phyloP scores from a whole-genome alignment of 805 yeast genomes.

The Candida railenensis region DNA sequence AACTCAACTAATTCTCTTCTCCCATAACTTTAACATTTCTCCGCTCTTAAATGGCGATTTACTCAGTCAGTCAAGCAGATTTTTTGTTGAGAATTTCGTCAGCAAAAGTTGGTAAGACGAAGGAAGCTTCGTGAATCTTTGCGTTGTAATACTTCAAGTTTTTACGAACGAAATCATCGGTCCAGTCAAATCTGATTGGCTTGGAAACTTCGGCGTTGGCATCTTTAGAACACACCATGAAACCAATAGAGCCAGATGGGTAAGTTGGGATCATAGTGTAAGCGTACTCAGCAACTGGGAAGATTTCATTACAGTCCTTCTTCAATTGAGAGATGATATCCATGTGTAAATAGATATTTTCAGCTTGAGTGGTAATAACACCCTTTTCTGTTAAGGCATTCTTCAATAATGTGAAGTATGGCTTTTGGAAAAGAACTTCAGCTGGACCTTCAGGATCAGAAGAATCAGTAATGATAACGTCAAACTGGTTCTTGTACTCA shows the following conservation, averaged over 20 bases:
- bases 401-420: slow-evolving; percentile 79
- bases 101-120: slow-evolving; percentile 92
- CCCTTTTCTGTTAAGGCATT: slow-evolving; percentile 93
- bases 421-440: slow-evolving; percentile 86
- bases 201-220: slow-evolving; percentile 56
- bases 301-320: slow-evolving; percentile 76
- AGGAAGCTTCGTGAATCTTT: slow-evolving; percentile 83
- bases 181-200: slow-evolving; percentile 64
- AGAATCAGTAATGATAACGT: slow-evolving; percentile 94
- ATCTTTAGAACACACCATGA: slow-evolving; percentile 92
- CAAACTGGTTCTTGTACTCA: slow-evolving; percentile 80
- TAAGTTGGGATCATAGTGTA: slow-evolving; percentile 94
- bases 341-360: slow-evolving; percentile 90
- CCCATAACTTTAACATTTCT: slow-evolving; percentile 10
- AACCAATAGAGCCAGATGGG: slow-evolving; percentile 97
- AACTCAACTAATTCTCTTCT: background rate
- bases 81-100: slow-evolving; percentile 41
- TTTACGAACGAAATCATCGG: slow-evolving; percentile 59
- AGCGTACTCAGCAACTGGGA: slow-evolving; percentile 90
- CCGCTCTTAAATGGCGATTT: background rate
- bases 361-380: slow-evolving; percentile 92
- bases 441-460: slow-evolving; percentile 99
- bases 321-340: slow-evolving; percentile 79
- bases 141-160: slow-evolving; percentile 80
- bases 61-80: background rate